Conservation (phyloP, 306 rosid species). For the Glycine latifolia region DNA sequence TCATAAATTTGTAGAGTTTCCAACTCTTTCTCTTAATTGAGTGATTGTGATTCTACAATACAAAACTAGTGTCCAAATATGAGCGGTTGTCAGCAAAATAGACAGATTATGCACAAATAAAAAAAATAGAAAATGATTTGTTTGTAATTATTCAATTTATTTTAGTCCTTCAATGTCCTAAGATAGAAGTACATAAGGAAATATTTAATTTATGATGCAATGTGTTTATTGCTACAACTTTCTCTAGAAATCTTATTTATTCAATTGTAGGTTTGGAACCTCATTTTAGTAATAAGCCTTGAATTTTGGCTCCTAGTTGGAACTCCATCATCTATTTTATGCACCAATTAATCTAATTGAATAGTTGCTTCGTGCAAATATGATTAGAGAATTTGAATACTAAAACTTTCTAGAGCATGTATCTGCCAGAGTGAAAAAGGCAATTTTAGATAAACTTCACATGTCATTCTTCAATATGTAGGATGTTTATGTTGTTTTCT, state of each 20-base stretch:
- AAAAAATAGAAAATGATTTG: neutral
- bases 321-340: neutral
- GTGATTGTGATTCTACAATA: no score
- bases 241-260: conserved; percentile 3
- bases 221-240: neutral
- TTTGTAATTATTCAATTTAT: neutral
- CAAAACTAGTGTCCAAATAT: no score
- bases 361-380: neutral
- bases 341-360: neutral
- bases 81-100: conserved; percentile 13
- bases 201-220: neutral
- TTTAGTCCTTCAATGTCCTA: neutral
- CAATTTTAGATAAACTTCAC: conserved; percentile 14
- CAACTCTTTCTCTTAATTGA: no score
- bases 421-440: neutral
- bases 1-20: no score
- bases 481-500: conserved; percentile 15
- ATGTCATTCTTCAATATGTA: conserved; percentile 27
- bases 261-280: neutral
- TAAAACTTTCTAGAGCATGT: neutral
- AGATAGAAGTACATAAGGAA: neutral
- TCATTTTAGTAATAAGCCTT: neutral
- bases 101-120: neutral
- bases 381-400: neutral
- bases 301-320: neutral